Conservation (phyloP, 2,329 filamentous ascomycete species). For the Aureobasidium melanogenum region DNA sequence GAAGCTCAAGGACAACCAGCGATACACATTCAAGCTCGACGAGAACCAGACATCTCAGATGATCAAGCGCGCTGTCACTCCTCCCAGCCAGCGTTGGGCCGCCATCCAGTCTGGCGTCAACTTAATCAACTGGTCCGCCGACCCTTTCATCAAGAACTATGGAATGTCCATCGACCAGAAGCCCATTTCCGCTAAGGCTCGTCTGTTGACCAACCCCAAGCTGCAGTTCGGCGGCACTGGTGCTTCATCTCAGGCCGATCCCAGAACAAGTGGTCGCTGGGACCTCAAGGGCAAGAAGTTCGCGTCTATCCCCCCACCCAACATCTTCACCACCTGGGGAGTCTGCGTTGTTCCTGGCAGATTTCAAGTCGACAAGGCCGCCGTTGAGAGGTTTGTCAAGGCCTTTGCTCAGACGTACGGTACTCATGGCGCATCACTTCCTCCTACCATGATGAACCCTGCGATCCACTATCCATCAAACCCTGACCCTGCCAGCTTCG, state of each 20-base stretch:
- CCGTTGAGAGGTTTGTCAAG: slow-evolving; percentile 46
- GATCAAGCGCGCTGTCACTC: slow-evolving; percentile 88
- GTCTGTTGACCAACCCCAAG: slow-evolving; percentile 60
- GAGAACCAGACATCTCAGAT: slow-evolving; percentile 65
- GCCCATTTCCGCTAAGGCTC: slow-evolving; percentile 58
- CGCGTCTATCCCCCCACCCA: slow-evolving; percentile 39
- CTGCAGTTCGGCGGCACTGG: slow-evolving; percentile 51
- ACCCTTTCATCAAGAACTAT: slow-evolving; percentile 63
- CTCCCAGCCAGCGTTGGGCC: slow-evolving; percentile 57
- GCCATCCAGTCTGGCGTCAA: slow-evolving; percentile 61
- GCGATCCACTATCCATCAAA: slow-evolving; percentile 24
- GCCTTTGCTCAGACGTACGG: slow-evolving; percentile 55
- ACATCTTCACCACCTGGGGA: slow-evolving; percentile 62
- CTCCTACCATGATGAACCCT: slow-evolving; percentile 33
- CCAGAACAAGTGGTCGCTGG: slow-evolving; percentile 68
- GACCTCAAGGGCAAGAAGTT: slow-evolving; percentile 79
- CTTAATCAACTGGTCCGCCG: slow-evolving; percentile 58
- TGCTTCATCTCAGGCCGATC: slow-evolving; percentile 40
- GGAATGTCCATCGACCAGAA: slow-evolving; percentile 58
- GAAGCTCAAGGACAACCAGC: slow-evolving; percentile 45
- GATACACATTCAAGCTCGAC: slow-evolving; percentile 50
- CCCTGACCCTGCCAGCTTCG: slow-evolving; percentile 22
- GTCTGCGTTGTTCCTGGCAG: slow-evolving; percentile 54
- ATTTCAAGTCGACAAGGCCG: slow-evolving; percentile 31
- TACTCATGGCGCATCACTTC: slow-evolving; percentile 51